phyloP scores from a whole-genome alignment of 2,329 filamentous ascomycete species.

The Phyllosticta citrichinensis region DNA sequence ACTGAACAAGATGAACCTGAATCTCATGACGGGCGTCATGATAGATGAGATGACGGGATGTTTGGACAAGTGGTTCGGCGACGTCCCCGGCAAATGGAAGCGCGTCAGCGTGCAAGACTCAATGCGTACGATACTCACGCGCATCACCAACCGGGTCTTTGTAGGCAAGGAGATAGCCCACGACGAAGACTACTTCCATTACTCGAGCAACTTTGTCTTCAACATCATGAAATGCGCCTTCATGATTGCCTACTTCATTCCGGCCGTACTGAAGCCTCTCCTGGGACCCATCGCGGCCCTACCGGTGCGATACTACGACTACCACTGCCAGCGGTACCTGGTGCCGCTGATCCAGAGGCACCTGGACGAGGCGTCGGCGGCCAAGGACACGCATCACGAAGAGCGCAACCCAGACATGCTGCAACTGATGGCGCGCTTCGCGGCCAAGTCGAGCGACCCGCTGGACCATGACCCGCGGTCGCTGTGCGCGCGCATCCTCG shows the following conservation, averaged over 20 bases:
- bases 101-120: neutral
- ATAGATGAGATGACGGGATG: slow-evolving; percentile 1
- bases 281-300: neutral
- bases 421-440: slow-evolving; percentile 1
- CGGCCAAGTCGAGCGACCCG: neutral
- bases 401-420: neutral
- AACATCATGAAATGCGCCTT: neutral
- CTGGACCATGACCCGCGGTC: neutral
- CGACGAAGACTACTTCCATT: neutral
- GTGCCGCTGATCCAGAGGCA: neutral
- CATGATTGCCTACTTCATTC: neutral
- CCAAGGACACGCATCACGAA: neutral
- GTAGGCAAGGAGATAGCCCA: neutral
- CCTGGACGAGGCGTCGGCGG: neutral
- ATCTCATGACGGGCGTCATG: neutral
- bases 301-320: neutral
- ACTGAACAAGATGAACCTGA: slow-evolving; percentile 6
- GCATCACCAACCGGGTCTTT: slow-evolving; percentile 5
- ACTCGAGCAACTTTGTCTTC: neutral
- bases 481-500: neutral
- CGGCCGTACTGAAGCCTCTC: neutral
- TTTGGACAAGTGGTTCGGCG: neutral
- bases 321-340: neutral
- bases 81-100: neutral
- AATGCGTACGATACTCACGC: neutral